These are phyloP conservation scores for Penicillium sumatraense DNA, from an alignment of 2,329 filamentous ascomycete genomes.

Conservation along the genomic window DNA sequence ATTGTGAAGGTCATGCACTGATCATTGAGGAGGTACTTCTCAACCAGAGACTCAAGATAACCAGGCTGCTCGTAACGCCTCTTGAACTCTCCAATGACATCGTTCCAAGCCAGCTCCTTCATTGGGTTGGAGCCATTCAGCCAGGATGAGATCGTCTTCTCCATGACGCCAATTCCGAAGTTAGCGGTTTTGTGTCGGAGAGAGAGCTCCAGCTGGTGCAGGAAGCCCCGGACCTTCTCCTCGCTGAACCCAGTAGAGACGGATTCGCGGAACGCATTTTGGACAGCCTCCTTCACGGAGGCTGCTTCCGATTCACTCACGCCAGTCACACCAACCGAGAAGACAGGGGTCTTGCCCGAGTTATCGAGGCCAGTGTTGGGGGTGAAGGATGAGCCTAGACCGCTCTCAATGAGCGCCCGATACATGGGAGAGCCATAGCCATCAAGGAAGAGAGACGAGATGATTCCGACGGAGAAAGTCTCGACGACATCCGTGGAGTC, in stretches of 20 bases:
- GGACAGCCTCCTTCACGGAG: constrained; percentile 75
- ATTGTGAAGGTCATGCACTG: constrained; percentile 92
- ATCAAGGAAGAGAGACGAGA: constrained; percentile 85
- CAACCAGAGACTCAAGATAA: constrained; percentile 82
- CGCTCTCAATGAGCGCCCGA: constrained; percentile 82
- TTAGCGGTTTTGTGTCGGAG: constrained; percentile 96
- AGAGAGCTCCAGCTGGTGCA: constrained; percentile 91
- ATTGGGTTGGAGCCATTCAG: constrained; percentile 95
- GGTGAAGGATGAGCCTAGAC: constrained; percentile 89
- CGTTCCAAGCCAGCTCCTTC: constrained; percentile 87
- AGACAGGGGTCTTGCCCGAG: constrained; percentile 76
- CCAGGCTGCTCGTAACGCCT: constrained; percentile 71
- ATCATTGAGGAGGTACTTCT: constrained; percentile 89
- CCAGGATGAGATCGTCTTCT: constrained; percentile 88
- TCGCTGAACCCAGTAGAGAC: constrained; percentile 80
- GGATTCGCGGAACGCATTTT: constrained; percentile 71
- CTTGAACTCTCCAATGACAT: constrained; percentile 83
- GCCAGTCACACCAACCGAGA: constrained; percentile 90
- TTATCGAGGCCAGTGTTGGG: constrained; percentile 92
- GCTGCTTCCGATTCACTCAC: constrained; percentile 79
- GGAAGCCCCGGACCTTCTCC: constrained; percentile 87
- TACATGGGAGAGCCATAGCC: constrained; percentile 96
- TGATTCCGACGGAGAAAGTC: constrained; percentile 80
- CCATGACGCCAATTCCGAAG: constrained; percentile 89
- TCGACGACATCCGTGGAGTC: constrained; percentile 82